A percentile compares a stretch with the other conserved stretches of the same genome.
Evolutionary conservation across 495 filamentous ascomycete species (phyloP).

Genomic region (Pseudoneurospora amorphoporcata): DNA sequence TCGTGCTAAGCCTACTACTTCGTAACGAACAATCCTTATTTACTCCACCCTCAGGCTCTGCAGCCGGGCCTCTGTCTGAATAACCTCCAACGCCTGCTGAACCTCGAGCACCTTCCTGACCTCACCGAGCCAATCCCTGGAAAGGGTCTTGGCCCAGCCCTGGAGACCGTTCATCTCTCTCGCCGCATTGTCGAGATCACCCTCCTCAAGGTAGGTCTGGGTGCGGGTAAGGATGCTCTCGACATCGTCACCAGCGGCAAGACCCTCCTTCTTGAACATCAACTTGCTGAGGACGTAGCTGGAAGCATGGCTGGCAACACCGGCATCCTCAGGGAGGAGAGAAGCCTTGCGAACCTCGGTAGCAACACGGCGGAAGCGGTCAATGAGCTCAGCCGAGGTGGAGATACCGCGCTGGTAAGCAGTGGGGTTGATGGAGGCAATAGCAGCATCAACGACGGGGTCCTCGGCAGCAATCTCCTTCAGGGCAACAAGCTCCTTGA

Average conservation of each 20-base stretch:
- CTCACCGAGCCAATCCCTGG: slow-evolving; percentile 86
- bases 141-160: slow-evolving; percentile 91
- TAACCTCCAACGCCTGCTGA: slow-evolving; percentile 81
- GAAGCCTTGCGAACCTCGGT: slow-evolving; percentile 88
- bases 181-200: slow-evolving; percentile 79
- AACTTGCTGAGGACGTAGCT: slow-evolving; percentile 82
- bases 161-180: slow-evolving; percentile 87
- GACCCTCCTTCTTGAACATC: slow-evolving; percentile 85
- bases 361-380: slow-evolving; percentile 92
- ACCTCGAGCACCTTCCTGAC: slow-evolving; percentile 84
- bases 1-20: not conserved
- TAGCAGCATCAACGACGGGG: slow-evolving; percentile 77
- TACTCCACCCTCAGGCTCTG: slow-evolving; percentile 50
- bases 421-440: slow-evolving; percentile 83
- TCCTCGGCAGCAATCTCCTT: slow-evolving; percentile 83
- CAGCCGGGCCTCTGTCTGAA: slow-evolving; percentile 50
- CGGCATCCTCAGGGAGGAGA: slow-evolving; percentile 82
- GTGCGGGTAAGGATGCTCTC: slow-evolving; percentile 86
- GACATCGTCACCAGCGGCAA: slow-evolving; percentile 80
- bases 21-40: not conserved
- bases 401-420: slow-evolving; percentile 91
- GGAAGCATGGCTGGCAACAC: slow-evolving; percentile 84
- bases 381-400: slow-evolving; percentile 71
- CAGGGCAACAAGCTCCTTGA: slow-evolving; percentile 81
- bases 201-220: slow-evolving; percentile 82